Evolutionary conservation across 2,329 filamentous ascomycete species (phyloP).

Genomic region (Aureobasidium vineae): DNA sequence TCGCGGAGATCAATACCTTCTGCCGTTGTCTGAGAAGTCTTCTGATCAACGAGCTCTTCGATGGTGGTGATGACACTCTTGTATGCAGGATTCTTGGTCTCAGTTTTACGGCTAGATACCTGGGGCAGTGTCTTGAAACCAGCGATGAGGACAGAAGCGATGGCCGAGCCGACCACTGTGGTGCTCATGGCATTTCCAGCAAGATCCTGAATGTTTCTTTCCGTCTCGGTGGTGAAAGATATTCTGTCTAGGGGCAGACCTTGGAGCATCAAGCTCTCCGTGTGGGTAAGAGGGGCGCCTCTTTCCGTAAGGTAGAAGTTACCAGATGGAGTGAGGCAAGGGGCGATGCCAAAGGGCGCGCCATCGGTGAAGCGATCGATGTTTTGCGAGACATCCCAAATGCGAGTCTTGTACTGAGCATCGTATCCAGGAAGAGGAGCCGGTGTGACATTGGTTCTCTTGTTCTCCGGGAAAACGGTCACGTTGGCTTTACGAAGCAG

Average conservation of each 20-base stretch:
- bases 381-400: conserved; percentile 70
- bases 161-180: conserved; percentile 65
- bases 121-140: conserved; percentile 24
- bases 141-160: conserved; percentile 59
- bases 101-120: background rate
- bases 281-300: conserved; percentile 60
- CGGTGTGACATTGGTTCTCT: background rate
- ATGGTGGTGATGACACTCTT: background rate
- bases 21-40: background rate
- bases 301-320: conserved; percentile 60
- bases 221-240: conserved; percentile 61
- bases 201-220: conserved; percentile 61
- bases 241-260: conserved; percentile 65
- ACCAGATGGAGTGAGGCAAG: conserved; percentile 67
- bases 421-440: conserved; percentile 48
- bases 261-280: conserved; percentile 64
- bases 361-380: conserved; percentile 59
- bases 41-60: background rate
- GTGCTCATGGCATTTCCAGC: conserved; percentile 79
- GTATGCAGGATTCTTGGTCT: background rate
- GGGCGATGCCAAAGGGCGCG: conserved; percentile 56
- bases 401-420: conserved; percentile 54
- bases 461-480: too few species aligned
- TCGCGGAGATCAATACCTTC: background rate
- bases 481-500: conserved; percentile 48